phyloP scores from a whole-genome alignment of 2,329 filamentous ascomycete genomes.

The Penicillium fuscoglaucum region DNA sequence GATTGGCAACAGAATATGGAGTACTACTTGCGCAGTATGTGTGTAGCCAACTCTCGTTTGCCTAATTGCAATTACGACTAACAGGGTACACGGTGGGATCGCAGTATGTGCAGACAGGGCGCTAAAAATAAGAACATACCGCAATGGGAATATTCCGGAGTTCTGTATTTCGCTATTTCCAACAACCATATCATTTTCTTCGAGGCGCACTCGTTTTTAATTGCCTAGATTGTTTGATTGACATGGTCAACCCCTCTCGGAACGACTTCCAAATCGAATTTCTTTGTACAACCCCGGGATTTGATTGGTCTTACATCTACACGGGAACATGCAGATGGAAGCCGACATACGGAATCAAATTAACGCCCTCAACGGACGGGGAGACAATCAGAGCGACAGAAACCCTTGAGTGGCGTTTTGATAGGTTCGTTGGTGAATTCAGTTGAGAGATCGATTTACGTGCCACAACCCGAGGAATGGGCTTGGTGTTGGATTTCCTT shows the following conservation, averaged over 20 bases:
- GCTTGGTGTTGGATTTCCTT: not conserved
- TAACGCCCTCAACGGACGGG: fast-evolving
- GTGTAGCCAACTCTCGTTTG: not conserved
- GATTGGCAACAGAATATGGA: too few relatives aligned
- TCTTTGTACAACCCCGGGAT: not conserved
- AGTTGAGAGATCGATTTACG: not conserved
- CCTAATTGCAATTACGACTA: not conserved
- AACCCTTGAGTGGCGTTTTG: not conserved
- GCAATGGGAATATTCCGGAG: not conserved
- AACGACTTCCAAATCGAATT: not conserved
- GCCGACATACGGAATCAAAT: not conserved
- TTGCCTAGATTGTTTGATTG: not conserved
- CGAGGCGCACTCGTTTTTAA: not conserved
- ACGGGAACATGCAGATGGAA: not conserved
- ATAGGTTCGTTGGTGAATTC: not conserved
- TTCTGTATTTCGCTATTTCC: not conserved
- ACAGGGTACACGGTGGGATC: not conserved
- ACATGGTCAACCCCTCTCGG: not conserved
- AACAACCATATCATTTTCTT: not conserved
- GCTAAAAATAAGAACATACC: not conserved
- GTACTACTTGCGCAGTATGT: not conserved
- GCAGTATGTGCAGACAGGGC: not conserved
- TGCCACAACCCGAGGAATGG: not conserved
- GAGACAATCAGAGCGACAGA: not conserved
- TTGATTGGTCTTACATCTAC: not conserved